Base-by-base conservation (phyloP, 1,284 basidiomycete species). In the Puccinia horiana region DNA sequence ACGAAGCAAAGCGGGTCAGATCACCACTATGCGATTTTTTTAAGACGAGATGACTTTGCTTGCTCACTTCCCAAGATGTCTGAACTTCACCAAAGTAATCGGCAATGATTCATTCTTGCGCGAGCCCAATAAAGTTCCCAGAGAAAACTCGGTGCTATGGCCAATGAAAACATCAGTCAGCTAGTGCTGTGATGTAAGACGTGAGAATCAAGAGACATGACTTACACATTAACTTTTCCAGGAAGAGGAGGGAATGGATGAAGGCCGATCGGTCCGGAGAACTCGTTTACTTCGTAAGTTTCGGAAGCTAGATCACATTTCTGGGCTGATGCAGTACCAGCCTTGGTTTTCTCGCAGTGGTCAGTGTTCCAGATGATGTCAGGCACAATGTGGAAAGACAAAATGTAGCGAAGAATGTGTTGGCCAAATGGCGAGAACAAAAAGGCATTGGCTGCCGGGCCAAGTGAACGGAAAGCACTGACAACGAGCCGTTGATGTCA, bases 401-500 rank as follows among this genome's bases (percentile, higher is more conserved):
- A 80, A 40, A 85, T 61, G 70, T 85, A 84, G 75, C 85, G 85
- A 73, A 86, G 83, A 29, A 84, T 74, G 47, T 73, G 75, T 47
- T 83, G 75, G 5, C 85, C 84, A 70, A 85, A 83, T 11, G 86
- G 86, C 44, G 84, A 85, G 83, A 85, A 85, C 35, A 86, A 82
- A 76, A 85, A 85, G 11, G 83, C 84, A 20, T 82, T 76, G 54
- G 83, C 72, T 35, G 44, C 44, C 18, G 77, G 77, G 3, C 77
- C 77, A 70, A 79, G 65, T 23, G 40, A 23, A 16, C 35, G 32
- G 26, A 79, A 70, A 8, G 77, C 77, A 37, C 77, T 76, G 42
- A 12, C 18, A 47, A 14, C 23, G 56, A 29, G 4, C 8, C 2
- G 32, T 9, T 1, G 1, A 67, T 40, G 5, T 70, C 37, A 42